Percentiles rank a stretch among this genome's conserved stretches.
Evolutionary conservation across 805 yeast genomes (phyloP).

Genomic region (Tetrapisispora namnaoensis): DNA sequence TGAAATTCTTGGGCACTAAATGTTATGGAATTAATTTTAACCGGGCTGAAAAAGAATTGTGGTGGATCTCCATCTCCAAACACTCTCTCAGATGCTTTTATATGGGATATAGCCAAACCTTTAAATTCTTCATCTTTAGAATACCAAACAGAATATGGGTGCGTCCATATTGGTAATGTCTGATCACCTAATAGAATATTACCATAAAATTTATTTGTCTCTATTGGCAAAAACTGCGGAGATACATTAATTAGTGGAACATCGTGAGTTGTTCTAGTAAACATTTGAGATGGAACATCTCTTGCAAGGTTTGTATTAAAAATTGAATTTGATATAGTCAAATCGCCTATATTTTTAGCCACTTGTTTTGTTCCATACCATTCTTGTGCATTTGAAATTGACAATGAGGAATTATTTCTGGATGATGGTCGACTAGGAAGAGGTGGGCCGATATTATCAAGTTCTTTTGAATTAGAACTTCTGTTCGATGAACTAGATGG

Average conservation of each 20-base stretch:
- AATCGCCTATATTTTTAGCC: too few species aligned
- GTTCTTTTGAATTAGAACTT: neutral
- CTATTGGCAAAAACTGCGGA: constrained; percentile 36
- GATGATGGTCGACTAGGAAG: neutral
- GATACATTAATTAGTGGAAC: constrained; percentile 22
- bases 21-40: constrained; percentile 51
- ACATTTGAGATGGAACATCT: constrained; percentile 36
- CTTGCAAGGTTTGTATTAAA: constrained; percentile 36
- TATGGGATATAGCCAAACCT: constrained; percentile 65
- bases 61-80: constrained; percentile 53
- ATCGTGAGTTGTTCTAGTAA: constrained; percentile 25
- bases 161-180: constrained; percentile 65
- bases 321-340: constrained; percentile 14
- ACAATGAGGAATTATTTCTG: neutral
- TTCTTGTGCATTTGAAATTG: neutral
- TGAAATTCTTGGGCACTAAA: constrained; percentile 36
- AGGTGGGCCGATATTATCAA: neutral
- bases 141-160: constrained; percentile 69
- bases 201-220: constrained; percentile 71
- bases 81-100: constrained; percentile 48
- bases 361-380: neutral
- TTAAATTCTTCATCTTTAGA: constrained; percentile 37
- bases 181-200: constrained; percentile 59
- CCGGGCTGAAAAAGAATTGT: constrained; percentile 59
- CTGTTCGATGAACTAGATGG: neutral